These are phyloP conservation scores for Nigrospora sphaerica DNA, from an alignment of 2,329 filamentous ascomycete genomes.

Conservation along the genomic window DNA sequence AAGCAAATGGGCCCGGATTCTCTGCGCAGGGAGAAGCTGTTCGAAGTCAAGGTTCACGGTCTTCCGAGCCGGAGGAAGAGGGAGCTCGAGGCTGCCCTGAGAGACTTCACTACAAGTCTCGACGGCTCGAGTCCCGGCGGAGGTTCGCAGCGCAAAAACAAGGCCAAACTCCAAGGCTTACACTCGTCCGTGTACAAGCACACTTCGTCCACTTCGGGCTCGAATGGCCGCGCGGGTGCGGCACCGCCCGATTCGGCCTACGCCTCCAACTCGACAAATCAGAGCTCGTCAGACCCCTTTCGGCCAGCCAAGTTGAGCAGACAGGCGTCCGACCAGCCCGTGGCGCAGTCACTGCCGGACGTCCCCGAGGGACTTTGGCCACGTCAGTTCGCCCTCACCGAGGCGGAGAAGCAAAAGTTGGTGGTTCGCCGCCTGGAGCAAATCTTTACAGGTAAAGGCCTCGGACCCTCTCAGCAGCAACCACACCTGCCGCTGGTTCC, in stretches of 20 bases:
- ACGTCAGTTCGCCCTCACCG: slow-evolving; percentile 54
- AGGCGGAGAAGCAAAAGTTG: slow-evolving; percentile 67
- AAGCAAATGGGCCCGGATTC: slow-evolving; percentile 60
- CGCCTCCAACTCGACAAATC: slow-evolving; percentile 57
- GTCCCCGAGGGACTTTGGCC: slow-evolving; percentile 65
- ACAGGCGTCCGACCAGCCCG: slow-evolving; percentile 46
- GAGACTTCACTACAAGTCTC: slow-evolving; percentile 61
- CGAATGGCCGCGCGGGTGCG: slow-evolving; percentile 27
- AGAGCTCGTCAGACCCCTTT: slow-evolving; percentile 34
- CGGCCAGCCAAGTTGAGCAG: slow-evolving; percentile 21
- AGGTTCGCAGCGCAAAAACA: slow-evolving; percentile 35
- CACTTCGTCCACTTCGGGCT: slow-evolving; percentile 43
- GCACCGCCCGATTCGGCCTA: slow-evolving; percentile 55
- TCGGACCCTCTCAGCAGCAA: slow-evolving; percentile 24
- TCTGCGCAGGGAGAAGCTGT: slow-evolving; percentile 68
- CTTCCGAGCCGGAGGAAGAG: slow-evolving; percentile 65
- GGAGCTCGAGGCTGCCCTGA: slow-evolving; percentile 67
- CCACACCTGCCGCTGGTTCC: slow-evolving; percentile 18
- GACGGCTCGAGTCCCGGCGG: slow-evolving; percentile 37
- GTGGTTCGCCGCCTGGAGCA: slow-evolving; percentile 73
- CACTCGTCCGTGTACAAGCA: slow-evolving; percentile 44
- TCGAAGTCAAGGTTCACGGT: slow-evolving; percentile 75
- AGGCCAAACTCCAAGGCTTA: slow-evolving; percentile 29
- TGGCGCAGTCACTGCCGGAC: slow-evolving; percentile 64
- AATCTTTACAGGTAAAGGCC: slow-evolving; percentile 68